Evolutionary conservation across 306 rosid species (phyloP), one percentile per base, ranked within the genome.

Genomic region (Trifolium pratense): DNA sequence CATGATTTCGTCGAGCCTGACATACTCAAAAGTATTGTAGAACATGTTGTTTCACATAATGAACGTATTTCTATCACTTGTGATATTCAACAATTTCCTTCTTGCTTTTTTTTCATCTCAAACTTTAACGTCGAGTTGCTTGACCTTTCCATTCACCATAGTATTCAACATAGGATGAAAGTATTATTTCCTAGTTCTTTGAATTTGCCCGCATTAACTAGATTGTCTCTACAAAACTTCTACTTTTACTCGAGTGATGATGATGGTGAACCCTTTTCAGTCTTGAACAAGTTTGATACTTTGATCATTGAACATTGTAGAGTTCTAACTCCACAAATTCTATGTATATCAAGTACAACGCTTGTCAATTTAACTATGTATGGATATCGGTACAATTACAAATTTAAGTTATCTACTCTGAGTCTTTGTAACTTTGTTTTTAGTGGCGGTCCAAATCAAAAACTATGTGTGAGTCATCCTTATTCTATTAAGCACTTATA

Each of bases 171-270:
- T 31, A 56, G 46, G 10, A 0, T 13, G 25, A 23, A 23, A 9
- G n/a, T n/a, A n/a, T n/a, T n/a, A n/a, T n/a, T n/a, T 77, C 13
- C 76, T 66, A 0, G 7, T 11, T 48, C 71, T 6, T 36, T 70
- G 13, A 39, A 8, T 4, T 45, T 45, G 16, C 51, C 51, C 12
- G 15, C 17, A 4, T 45, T 45, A 45, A 45, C 51, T 34, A 25
- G 14, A 13, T 40, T 78, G 58, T 23, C 71, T 70, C 48, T 77
- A 11, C 6, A 13, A 9, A 5, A 36, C 45, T 36, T 70, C 14
- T 7, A 26, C 3, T 77, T 77, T 29, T 12, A 29, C 13, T 18
- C 34, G 1, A 6, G 26, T 6, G 5, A 1, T 37, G 71, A 53
- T 1, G 13, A 25, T 1, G 64, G 51, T 37, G 1, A 0, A 6